Evolutionary conservation across 202 grass and related monocot species (phyloP), one percentile per base, ranked within the genome.

Genomic region (Digitaria exilis): DNA sequence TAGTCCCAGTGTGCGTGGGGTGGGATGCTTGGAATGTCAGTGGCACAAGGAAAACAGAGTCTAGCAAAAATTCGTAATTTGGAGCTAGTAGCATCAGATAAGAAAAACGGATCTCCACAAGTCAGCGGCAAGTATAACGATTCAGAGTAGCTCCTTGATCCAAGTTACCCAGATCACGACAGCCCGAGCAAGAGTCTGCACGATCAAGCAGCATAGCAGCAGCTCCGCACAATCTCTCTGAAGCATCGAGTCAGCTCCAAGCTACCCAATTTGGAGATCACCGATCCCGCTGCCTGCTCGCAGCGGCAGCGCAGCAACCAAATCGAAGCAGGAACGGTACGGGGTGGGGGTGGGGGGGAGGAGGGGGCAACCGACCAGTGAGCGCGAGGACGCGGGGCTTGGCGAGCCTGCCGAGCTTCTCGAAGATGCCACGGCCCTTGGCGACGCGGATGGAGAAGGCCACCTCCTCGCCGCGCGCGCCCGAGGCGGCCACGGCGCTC

Each of bases 371-470:
- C 83, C 19, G 82, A 99, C 96, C 56, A 15, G 93, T 96, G 52
- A 99, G 88, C 16, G 89, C 91, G 60, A 99, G 91, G 68, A 99
- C 96, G 65, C 96, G 90, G 75, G 96, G 96, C 82, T 94, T 96
- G 69, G 96, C 91, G 60, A 99, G 82, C 46, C 93, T 84, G 39
- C 96, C 96, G 13, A 96, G 91, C 91, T 99, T 99, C 88, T 99
- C 96, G 81, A 99, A 96, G 89, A 99, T 92, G 80, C 96, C 88
- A 43, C 89, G 91, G 41, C 96, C 96, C 90, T 99, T 94, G 66
- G 93, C 93, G 52, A 96, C 93, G 64, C 96, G 93, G 89, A 96
- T 96, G 75, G 96, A 91, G 87, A 96, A 91, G 61, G 81, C 50
- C 56, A 99, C 90, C 17, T 94, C 89, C 91, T 96, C 89, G 44